phyloP scores from a whole-genome alignment of 2,329 filamentous ascomycete species.

The Ceratocystis ficicola region DNA sequence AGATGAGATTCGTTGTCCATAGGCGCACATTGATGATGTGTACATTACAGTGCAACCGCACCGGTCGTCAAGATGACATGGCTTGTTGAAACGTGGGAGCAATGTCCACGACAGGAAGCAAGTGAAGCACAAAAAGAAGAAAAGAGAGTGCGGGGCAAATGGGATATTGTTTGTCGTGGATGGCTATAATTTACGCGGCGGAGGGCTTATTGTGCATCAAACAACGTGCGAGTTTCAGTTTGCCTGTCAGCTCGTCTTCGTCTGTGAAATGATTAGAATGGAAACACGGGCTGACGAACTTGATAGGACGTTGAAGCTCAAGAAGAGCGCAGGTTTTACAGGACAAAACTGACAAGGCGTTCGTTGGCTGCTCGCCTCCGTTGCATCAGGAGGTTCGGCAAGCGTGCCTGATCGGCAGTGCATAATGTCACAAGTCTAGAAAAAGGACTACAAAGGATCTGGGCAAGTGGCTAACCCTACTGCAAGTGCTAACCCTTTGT shows the following conservation, averaged over 20 bases:
- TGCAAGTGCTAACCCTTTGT: not conserved
- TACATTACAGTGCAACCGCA: not conserved
- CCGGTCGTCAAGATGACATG: too few relatives aligned
- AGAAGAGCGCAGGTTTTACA: not conserved
- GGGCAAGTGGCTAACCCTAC: not conserved
- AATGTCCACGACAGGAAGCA: not conserved
- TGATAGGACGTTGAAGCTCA: too few relatives aligned
- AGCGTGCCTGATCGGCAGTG: slow-evolving; percentile 6
- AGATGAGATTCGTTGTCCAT: not conserved
- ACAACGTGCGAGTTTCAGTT: not conserved
- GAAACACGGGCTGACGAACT: not conserved
- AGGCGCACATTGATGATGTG: not conserved
- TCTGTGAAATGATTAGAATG: not conserved
- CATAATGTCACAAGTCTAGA: not conserved
- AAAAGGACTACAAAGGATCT: not conserved
- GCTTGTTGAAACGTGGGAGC: too few relatives aligned
- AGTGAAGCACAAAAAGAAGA: not conserved
- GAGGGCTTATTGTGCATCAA: not conserved
- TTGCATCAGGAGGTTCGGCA: not conserved
- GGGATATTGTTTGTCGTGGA: not conserved
- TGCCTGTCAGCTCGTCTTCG: not conserved
- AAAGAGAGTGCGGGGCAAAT: not conserved
- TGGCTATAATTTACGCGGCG: not conserved
- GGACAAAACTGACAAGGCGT: not conserved
- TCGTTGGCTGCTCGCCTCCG: not conserved